Conservation (phyloP, 768 basidiomycete genomes). For the Phlebiopsis flavidoalba region DNA sequence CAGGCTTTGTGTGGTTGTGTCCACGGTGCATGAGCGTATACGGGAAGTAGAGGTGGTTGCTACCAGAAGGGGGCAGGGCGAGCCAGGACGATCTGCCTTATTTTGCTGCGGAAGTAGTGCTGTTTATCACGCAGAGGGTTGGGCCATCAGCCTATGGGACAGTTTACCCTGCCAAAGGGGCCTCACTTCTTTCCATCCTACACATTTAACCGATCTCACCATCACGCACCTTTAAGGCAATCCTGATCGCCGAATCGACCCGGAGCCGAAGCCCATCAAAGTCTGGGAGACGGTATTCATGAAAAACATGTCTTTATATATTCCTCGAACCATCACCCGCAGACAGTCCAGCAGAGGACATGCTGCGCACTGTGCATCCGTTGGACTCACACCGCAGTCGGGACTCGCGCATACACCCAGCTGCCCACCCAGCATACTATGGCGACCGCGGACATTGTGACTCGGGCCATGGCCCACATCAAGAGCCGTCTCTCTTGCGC, state of each 20-base stretch:
- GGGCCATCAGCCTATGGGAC: conserved; percentile 7
- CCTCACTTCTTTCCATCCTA: neutral
- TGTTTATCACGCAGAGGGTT: conserved; percentile 9
- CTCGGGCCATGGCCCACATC: no score
- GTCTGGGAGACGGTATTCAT: no score
- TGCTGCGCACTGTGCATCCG: no score
- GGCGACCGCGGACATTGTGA: no score
- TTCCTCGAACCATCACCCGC: no score
- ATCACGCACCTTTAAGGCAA: neutral
- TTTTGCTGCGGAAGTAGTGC: conserved; percentile 10
- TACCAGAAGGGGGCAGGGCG: conserved; percentile 13
- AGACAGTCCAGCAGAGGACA: no score
- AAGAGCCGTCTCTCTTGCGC: no score
- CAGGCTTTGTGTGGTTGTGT: conserved; percentile 19
- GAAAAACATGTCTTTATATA: no score
- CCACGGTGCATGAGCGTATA: conserved; percentile 24
- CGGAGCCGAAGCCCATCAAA: conserved; percentile 3
- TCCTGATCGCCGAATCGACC: neutral
- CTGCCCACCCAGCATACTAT: no score
- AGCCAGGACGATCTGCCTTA: conserved; percentile 1
- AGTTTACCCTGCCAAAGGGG: conserved; percentile 9
- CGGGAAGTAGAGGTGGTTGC: conserved; percentile 10
- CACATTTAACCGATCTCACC: neutral
- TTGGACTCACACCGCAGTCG: no score
- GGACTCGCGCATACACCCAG: no score